Base-by-base conservation (phyloP, 2,329 filamentous ascomycete genomes). In the Aspergillus ibericus region DNA sequence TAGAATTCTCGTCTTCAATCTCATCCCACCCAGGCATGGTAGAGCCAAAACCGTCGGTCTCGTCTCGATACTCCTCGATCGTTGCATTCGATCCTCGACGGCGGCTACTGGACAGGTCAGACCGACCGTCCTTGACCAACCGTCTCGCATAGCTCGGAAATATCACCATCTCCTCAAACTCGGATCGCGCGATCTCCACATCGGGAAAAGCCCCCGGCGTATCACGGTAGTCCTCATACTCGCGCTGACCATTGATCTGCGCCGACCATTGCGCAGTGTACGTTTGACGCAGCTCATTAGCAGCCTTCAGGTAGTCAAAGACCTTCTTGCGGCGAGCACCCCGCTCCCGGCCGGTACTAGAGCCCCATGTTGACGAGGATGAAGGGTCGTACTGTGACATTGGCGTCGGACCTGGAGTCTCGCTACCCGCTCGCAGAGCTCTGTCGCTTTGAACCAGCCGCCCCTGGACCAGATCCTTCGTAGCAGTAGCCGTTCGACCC, bases 91-190 rank as follows among this genome's bases (percentile, higher is more conserved):
- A 73, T 32, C 66, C 69, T 8, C 70, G 66, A n/a, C 67, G 67
- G 34, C 53, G 58, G n/a, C 58, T 66, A 59, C 40, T 69, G 68
- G 66, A 71, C 32, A 58, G 58, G 40, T 68, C 56, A 20, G 58
- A 44, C n/a, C 74, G 74, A 62, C 75, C 72, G 74, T 78, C 62
- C 64, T 79, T 88, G 34, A 84, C 75, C 72, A 96, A 89, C 60
- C 82, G 83, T 70, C 93, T 87, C 8, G 91, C 92, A 72, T 99
- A 99, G 54, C 92, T 97, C 0, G 95, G 95, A 66, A 99, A 99
- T 22, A 99, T 74, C 9, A 99, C 86, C 87, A 99, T 91, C 77
- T 98, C 91, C 73, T 97, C 92, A 60, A 92, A 85, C 12, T 91
- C 93, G 61, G 87, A 88, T 10, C 87, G 84, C 15, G 89, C 85